Evolutionary conservation across 2,329 filamentous ascomycete genomes (phyloP), one percentile per base, ranked within the genome.

Genomic region (Parastagonospora nodorum): DNA sequence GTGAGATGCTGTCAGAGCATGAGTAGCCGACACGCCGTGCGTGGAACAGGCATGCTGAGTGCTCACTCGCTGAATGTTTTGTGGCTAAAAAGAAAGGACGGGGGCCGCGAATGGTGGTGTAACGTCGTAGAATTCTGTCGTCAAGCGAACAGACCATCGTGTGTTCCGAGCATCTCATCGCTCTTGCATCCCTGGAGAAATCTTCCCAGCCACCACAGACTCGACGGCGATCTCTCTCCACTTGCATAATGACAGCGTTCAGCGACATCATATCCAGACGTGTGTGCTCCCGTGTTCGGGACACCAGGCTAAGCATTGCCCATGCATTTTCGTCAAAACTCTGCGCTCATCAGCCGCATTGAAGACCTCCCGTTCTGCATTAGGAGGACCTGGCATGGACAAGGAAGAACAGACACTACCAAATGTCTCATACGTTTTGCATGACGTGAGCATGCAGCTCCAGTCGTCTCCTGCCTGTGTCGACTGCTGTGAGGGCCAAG

Each of bases 71-170:
- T 46, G 47, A 30, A 16, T 49, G 54, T 53, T 46, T 53, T 37
- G 57, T 67, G 61, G 66, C 65, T 67, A 63, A 66, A 64, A 50
- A 50, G 57, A 51, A 35, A 43, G 54, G 57, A 54, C 62, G 60
- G 53, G 57, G 52, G 57, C 44, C 45, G 48, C 39, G 50, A 51
- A 46, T 57, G 52, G 57, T 57, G 51, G 69, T 70, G 66, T 61
- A 68, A 68, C 66, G 57, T 69, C 60, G 67, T 71, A 68, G 68
- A 68, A 66, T 66, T 64, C 60, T 46, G 54, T 62, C 60, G 53
- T 50, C 43, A 54, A 49, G 60, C 47, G 62, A 49, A 55, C 49
- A 48, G 58, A 38, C 57, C 59, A 52, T 35, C 47, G 36, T 48
- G 58, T 54, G 64, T 60, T 48, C 61, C 50, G 52, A 32, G 53